These are phyloP conservation scores for Aspergillus brunneoviolaceus DNA, from an alignment of 2,329 filamentous ascomycete species.

Conservation along the genomic window DNA sequence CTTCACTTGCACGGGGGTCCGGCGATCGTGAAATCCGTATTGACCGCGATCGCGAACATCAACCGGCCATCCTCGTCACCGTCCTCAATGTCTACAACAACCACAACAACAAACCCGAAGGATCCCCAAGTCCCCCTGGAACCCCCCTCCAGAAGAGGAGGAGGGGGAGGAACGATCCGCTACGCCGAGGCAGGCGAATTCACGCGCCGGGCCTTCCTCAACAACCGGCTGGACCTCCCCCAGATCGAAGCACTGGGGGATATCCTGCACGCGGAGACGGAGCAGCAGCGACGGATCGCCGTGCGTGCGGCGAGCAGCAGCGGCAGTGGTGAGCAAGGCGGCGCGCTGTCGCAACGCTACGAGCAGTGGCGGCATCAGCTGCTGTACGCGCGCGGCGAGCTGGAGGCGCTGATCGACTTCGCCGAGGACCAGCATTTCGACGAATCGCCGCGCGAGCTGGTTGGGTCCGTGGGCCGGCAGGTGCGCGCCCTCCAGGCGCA, in stretches of 20 bases:
- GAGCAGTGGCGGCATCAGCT: constrained; percentile 77
- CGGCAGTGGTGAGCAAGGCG: constrained; percentile 10
- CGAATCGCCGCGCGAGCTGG: constrained; percentile 72
- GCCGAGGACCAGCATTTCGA: constrained; percentile 97
- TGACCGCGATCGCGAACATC: constrained; percentile 66
- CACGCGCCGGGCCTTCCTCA: constrained; percentile 86
- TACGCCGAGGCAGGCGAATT: constrained; percentile 97
- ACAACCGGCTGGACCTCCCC: constrained; percentile 78
- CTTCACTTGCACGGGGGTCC: constrained; percentile 91
- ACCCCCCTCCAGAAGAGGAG: not conserved
- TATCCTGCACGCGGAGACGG: constrained; percentile 68
- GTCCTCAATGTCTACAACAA: no score
- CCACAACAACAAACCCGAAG: not conserved
- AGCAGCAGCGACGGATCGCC: constrained; percentile 86
- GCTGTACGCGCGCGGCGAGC: constrained; percentile 78
- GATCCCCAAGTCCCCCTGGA: not conserved
- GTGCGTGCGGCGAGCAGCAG: constrained; percentile 67
- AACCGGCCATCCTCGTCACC: not conserved
- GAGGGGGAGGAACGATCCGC: constrained; percentile 53
- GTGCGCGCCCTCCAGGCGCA: constrained; percentile 61
- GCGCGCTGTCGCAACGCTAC: constrained; percentile 70
- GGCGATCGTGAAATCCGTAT: constrained; percentile 82
- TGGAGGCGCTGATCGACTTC: constrained; percentile 96
- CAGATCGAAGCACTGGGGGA: constrained; percentile 70
- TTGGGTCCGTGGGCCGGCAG: constrained; percentile 66